These are phyloP conservation scores for Tieghemostelium lacteum DNA, from an alignment of 78 protist species.

Conservation along the genomic window DNA sequence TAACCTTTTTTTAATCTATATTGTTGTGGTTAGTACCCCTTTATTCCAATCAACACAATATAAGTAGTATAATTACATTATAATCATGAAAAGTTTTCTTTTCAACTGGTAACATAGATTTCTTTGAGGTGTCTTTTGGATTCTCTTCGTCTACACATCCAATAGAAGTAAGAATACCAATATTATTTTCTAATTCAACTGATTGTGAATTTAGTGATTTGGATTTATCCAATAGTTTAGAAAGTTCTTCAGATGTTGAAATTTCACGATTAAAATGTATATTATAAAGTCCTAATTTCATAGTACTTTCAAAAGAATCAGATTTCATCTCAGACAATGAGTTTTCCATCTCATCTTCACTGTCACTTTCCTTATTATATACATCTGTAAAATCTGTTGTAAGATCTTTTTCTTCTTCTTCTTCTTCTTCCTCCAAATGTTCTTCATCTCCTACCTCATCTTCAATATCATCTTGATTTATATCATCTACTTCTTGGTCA, in stretches of 20 bases:
- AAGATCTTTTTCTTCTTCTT: slow-evolving; percentile 1
- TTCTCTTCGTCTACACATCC: slow-evolving; percentile 50
- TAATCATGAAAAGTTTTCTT: slow-evolving; percentile 49
- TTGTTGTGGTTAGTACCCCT: background rate
- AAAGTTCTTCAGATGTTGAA: background rate
- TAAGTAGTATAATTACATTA: background rate
- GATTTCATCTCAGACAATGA: background rate
- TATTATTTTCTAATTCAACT: slow-evolving; percentile 16
- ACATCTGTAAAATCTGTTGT: slow-evolving; percentile 29
- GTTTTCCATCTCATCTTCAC: slow-evolving; percentile 14
- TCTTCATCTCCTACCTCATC: slow-evolving; percentile 2
- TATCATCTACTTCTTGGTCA: slow-evolving; percentile 11
- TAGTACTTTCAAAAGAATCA: slow-evolving; percentile 4
- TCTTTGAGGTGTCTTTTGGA: background rate
- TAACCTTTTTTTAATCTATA: slow-evolving; percentile 30
- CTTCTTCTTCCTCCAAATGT: slow-evolving; percentile 20
- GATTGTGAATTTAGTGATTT: slow-evolving; percentile 12
- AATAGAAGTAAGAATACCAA: slow-evolving; percentile 31
- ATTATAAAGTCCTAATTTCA: background rate
- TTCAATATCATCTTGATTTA: slow-evolving; percentile 2
- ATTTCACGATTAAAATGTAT: slow-evolving; percentile 60
- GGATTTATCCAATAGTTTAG: background rate
- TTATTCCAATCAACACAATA: background rate
- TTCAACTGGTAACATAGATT: slow-evolving; percentile 19
- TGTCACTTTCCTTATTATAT: background rate